phyloP scores from a whole-genome alignment of 495 filamentous ascomycete genomes.

The Xylaria flabelliformis region DNA sequence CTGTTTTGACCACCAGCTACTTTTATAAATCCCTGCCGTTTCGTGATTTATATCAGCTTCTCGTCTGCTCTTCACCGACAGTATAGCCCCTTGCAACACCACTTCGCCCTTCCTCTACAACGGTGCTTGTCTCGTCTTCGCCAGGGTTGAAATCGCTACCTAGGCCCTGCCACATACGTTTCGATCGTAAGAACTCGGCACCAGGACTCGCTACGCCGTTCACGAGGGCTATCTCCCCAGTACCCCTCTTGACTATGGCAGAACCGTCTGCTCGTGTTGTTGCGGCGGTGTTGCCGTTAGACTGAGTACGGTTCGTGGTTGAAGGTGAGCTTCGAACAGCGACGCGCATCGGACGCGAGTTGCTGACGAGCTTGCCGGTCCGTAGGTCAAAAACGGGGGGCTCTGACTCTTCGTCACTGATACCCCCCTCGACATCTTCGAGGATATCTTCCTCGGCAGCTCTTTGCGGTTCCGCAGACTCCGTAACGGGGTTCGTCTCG shows the following conservation, averaged over 20 bases:
- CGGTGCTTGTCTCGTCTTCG: constrained; percentile 67
- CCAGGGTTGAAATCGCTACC: constrained; percentile 75
- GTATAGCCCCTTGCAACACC: constrained; percentile 92
- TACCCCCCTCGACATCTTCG: constrained; percentile 41
- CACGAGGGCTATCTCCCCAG: constrained; percentile 70
- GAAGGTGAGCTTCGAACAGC: constrained; percentile 41
- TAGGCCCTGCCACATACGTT: constrained; percentile 89
- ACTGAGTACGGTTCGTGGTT: constrained; percentile 31
- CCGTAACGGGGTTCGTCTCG: constrained; percentile 22
- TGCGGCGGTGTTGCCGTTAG: constrained; percentile 37
- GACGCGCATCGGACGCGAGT: constrained; percentile 76
- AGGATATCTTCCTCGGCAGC: constrained; percentile 28
- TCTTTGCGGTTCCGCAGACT: constrained; percentile 26
- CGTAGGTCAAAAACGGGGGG: constrained; percentile 93
- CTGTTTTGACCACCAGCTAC: neutral
- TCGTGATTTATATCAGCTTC: constrained; percentile 29
- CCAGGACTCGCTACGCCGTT: constrained; percentile 87
- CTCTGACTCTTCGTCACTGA: constrained; percentile 55
- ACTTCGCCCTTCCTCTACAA: constrained; percentile 80
- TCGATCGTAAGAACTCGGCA: constrained; percentile 81
- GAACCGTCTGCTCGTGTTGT: constrained; percentile 31
- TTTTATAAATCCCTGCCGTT: neutral
- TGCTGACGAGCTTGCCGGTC: constrained; percentile 83
- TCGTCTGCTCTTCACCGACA: constrained; percentile 64
- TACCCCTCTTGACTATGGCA: constrained; percentile 39